Conservation (phyloP, 352 stramenopile genomes). For the Globisporangium paddicum region DNA sequence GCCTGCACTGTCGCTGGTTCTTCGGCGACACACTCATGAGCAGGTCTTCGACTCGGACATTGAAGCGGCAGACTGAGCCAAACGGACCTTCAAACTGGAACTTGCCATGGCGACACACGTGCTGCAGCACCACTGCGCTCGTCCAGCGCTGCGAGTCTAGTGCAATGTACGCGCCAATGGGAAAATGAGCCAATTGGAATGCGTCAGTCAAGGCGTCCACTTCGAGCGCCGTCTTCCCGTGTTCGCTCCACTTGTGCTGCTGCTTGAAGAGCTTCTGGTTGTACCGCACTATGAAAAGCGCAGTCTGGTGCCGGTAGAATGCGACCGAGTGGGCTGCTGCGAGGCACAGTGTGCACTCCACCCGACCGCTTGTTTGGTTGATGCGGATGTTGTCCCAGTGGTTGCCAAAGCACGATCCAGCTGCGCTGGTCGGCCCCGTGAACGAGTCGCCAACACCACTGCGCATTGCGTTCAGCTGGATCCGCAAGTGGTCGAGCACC, state of each 20-base stretch:
- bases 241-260: not conserved
- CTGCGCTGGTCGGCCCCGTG: not conserved
- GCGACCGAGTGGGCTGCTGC: not conserved
- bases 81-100: conserved; percentile 6
- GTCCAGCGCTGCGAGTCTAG: conserved; percentile 15
- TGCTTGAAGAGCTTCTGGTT: not conserved
- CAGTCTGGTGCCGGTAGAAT: not conserved
- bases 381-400: conserved; percentile 8
- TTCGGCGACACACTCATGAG: conserved; percentile 7
- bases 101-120: conserved; percentile 19
- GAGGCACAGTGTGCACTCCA: not conserved
- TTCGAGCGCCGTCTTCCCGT: not conserved
- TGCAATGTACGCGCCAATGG: conserved; percentile 14
- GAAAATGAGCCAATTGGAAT: conserved; percentile 1
- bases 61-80: not conserved
- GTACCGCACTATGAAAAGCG: conserved; percentile 1
- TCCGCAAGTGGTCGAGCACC: not conserved
- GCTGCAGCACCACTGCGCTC: conserved; percentile 14
- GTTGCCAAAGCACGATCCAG: not conserved
- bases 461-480: not conserved
- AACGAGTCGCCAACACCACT: conserved; percentile 6
- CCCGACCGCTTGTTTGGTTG: not conserved
- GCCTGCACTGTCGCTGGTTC: conserved; percentile 23
- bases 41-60: not conserved
- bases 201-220: not conserved